Evolutionary conservation across 768 basidiomycete genomes (phyloP), one percentile per base, ranked within the genome.

Genomic region (Pleurotus tuber-regium): DNA sequence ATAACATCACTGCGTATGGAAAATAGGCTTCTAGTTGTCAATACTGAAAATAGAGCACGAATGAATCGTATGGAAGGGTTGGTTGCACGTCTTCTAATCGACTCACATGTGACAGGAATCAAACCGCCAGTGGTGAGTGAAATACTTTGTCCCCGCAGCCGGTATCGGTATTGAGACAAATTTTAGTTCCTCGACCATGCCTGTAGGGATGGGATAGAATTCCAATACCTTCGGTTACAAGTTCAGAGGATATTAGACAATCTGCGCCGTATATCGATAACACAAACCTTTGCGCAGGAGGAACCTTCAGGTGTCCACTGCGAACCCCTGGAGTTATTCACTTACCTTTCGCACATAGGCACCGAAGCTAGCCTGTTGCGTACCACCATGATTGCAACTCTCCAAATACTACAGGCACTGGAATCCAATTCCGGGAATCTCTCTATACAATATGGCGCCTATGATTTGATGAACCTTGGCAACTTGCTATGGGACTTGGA

Each of bases 11-110:
- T 48, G 46, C 46, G 46, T 19, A 48, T 48, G 46, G 46, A 48
- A 21, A 48, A 48, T 19, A 48, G 31, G 16, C 46, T 48, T 18
- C 46, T 48, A 10, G 46, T 48, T 35, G 46, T 48, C 7, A 48
- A 48, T 31, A 36, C 46, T 23, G 46, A 48, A 21, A 48, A 48
- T n/a, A 28, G 46, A 21, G 46, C 46, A 23, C n/a, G 46, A 21
- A 48, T 48, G 46, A 48, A 48, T 24, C 28, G 46, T 10, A 48
- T 48, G 46, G 46, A 48, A 35, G 30, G 46, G n/a, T 35, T 48
- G 23, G 46, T 48, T 4, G 29, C 46, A 19, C 46, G 46, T 10
- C 31, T 48, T 8, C 46, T 48, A 12, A 48, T 48, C n/a, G 46
- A 48, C 31, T 33, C 46, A n/a, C 46, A 48, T n/a, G 31, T 48